phyloP scores from a whole-genome alignment of 176 grass and related monocot genomes.

The Ensete glaucum region DNA sequence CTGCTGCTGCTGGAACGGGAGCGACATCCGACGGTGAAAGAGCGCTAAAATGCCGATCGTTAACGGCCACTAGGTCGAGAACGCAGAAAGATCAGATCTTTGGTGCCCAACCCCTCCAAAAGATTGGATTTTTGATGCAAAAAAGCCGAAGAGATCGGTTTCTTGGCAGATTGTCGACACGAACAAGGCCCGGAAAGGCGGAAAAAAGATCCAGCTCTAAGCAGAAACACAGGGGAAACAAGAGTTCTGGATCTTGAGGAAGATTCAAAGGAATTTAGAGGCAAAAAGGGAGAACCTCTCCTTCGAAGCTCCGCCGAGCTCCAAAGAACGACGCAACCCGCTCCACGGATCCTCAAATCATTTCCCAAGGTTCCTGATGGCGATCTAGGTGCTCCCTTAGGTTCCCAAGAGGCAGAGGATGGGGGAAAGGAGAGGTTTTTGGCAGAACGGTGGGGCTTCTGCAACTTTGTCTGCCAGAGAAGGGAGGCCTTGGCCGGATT shows the following conservation, averaged over 20 bases:
- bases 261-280: not conserved
- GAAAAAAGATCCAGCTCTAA: not conserved
- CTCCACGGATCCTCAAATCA: not conserved
- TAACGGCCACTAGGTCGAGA: not conserved
- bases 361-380: not conserved
- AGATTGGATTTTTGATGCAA: not conserved
- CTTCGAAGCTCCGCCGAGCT: not conserved
- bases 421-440: not conserved
- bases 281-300: not conserved
- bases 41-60: not conserved
- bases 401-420: not conserved
- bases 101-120: not conserved
- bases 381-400: not conserved
- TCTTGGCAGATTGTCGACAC: not conserved
- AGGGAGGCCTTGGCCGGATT: not conserved
- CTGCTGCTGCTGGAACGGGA: slow-evolving; percentile 19
- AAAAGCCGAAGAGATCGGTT: not conserved
- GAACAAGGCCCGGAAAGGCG: not conserved
- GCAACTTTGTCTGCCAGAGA: not conserved
- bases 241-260: not conserved
- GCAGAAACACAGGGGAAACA: not conserved
- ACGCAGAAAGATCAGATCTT: not conserved
- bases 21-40: slow-evolving; percentile 28
- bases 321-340: not conserved
- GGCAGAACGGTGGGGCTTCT: not conserved